Conservation (phyloP, 2,329 filamentous ascomycete species). For the Botrytis deweyae region DNA sequence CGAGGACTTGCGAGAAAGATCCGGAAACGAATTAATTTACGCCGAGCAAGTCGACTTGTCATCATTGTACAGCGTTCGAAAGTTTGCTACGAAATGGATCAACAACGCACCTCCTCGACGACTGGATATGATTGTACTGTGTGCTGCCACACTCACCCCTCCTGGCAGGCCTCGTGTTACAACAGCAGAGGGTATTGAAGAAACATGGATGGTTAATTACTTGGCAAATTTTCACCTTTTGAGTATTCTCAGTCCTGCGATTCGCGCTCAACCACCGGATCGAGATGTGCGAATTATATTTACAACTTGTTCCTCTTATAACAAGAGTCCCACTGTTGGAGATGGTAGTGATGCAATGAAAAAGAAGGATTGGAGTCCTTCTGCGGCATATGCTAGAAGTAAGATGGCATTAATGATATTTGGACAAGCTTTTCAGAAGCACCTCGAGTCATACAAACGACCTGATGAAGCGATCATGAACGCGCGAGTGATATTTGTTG, state of each 20-base stretch:
- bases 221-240: constrained; percentile 94
- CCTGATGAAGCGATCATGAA: constrained; percentile 83
- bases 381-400: constrained; percentile 61
- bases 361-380: constrained; percentile 54
- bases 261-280: constrained; percentile 89
- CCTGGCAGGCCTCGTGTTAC: constrained; percentile 57
- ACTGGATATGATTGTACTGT: constrained; percentile 87
- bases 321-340: constrained; percentile 68
- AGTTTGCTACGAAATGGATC: constrained; percentile 97
- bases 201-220: constrained; percentile 93
- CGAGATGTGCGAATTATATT: constrained; percentile 88
- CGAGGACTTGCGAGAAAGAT: constrained; percentile 75
- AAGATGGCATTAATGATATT: constrained; percentile 86
- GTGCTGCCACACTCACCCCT: constrained; percentile 75
- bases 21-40: constrained; percentile 85
- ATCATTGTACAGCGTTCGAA: constrained; percentile 84
- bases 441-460: constrained; percentile 78
- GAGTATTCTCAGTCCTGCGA: constrained; percentile 83
- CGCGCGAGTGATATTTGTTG: constrained; percentile 78
- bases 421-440: constrained; percentile 87
- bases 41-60: constrained; percentile 91
- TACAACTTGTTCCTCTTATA: constrained; percentile 84
- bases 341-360: constrained; percentile 47
- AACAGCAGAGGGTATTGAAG: constrained; percentile 79
- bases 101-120: constrained; percentile 88